These are phyloP conservation scores for Euphorbia celastroides DNA, from an alignment of 441 rosid genomes.

Conservation along the genomic window DNA sequence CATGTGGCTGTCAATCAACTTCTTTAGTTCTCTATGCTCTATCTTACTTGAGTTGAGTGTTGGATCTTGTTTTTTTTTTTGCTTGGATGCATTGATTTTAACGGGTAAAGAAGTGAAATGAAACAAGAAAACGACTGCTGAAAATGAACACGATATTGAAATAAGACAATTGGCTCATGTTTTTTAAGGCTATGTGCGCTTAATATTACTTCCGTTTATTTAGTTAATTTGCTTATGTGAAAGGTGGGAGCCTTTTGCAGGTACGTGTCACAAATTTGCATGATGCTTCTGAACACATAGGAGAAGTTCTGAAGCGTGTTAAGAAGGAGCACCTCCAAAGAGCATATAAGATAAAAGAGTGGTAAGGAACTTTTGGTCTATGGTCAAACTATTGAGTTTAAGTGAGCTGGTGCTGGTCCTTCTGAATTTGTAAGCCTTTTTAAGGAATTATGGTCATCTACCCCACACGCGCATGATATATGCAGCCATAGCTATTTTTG, in stretches of 20 bases:
- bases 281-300: constrained; percentile 89
- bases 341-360: constrained; percentile 79
- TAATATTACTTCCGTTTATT: neutral
- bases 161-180: neutral
- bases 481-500: neutral
- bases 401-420: neutral
- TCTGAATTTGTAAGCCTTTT: neutral
- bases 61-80: neutral
- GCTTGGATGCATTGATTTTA: neutral
- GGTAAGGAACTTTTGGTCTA: constrained; percentile 38
- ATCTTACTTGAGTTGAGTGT: neutral
- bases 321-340: constrained; percentile 80
- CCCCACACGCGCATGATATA: neutral
- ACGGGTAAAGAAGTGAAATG: neutral
- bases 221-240: neutral
- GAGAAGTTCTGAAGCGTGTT: constrained; percentile 87
- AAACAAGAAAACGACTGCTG: neutral
- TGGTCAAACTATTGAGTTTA: neutral
- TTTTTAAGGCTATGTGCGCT: neutral
- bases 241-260: constrained; percentile 25
- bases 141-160: neutral
- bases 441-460: neutral
- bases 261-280: constrained; percentile 85
- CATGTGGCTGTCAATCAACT: neutral
- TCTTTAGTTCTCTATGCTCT: neutral